Percentiles rank a stretch among this genome's conserved stretches.
These are phyloP conservation scores for Penicillium ucsense DNA, from an alignment of 495 filamentous ascomycete species.

Conservation along the genomic window DNA sequence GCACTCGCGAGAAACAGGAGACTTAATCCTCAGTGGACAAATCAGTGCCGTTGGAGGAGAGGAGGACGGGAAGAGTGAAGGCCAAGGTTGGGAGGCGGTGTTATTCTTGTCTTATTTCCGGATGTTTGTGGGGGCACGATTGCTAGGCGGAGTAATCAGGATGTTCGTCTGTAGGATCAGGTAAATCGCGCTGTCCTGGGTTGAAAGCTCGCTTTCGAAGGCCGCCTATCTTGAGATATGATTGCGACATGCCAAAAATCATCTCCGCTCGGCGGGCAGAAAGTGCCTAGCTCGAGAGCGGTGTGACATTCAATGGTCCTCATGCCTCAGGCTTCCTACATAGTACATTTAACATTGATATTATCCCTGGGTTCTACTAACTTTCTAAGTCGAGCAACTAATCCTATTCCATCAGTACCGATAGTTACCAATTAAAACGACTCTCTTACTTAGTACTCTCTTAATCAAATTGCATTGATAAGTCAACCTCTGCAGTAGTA, in stretches of 20 bases:
- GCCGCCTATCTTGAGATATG: not conserved
- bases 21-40: not conserved
- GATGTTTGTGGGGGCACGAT: no score
- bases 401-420: no score
- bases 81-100: not conserved
- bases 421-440: no score
- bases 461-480: no score
- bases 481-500: no score
- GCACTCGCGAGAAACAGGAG: not conserved
- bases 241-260: slow-evolving; percentile 3
- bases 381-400: no score
- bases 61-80: not conserved
- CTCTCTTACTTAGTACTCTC: no score
- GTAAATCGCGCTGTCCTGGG: no score
- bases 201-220: no score
- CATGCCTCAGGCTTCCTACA: not conserved
- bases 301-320: not conserved
- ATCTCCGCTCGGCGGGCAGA: not conserved
- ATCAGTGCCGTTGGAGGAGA: not conserved
- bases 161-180: no score
- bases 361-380: not conserved
- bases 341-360: not conserved
- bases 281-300: not conserved
- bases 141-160: no score
- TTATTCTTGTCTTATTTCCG: not conserved